These are phyloP conservation scores for Backusella mclennaniae DNA, from an alignment of 192 early-diverging fungal genomes.

Conservation along the genomic window DNA sequence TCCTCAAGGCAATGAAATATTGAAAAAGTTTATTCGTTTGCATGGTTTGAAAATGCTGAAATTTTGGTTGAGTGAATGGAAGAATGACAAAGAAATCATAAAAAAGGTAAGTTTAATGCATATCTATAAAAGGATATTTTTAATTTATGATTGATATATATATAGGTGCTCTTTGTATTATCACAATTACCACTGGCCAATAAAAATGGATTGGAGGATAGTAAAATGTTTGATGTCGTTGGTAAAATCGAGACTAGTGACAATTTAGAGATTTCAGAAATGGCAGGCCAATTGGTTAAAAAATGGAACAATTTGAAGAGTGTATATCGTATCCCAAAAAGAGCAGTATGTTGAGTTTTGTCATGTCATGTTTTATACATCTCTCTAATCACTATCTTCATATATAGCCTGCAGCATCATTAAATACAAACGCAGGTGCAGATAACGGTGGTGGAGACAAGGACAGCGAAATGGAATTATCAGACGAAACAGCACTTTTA, in stretches of 20 bases:
- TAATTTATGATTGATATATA: neutral
- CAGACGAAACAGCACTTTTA: neutral
- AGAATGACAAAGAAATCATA: constrained; percentile 58
- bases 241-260: constrained; percentile 44
- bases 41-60: constrained; percentile 79
- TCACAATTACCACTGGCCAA: constrained; percentile 76
- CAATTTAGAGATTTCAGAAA: constrained; percentile 45
- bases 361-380: too few relatives aligned
- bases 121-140: neutral
- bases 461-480: neutral
- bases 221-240: constrained; percentile 67
- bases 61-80: constrained; percentile 66
- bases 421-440: neutral
- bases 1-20: constrained; percentile 33
- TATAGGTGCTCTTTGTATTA: constrained; percentile 50
- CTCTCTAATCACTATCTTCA: neutral
- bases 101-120: constrained; percentile 44
- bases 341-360: constrained; percentile 25
- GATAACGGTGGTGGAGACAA: neutral
- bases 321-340: constrained; percentile 57
- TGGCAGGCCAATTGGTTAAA: constrained; percentile 49
- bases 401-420: neutral
- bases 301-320: constrained; percentile 53
- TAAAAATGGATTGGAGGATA: constrained; percentile 77
- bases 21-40: constrained; percentile 59